phyloP scores from a whole-genome alignment of 75 land plant species.

The Sequoia sempervirens region DNA sequence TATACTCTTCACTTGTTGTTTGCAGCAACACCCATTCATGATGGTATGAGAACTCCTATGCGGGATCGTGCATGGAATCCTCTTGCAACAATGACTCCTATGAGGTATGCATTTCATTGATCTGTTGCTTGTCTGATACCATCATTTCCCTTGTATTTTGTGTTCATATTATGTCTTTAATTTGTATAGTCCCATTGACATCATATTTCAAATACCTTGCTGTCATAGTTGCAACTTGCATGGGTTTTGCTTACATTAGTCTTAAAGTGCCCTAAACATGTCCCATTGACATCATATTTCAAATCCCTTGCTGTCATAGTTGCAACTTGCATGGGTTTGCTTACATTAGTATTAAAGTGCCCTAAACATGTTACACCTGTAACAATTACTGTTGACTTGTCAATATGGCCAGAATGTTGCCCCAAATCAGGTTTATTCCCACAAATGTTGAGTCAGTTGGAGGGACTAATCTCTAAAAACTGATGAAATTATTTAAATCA shows the following conservation, averaged over 20 bases:
- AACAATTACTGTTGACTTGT: background rate
- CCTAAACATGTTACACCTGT: background rate
- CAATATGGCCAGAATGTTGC: background rate
- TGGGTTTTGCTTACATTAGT: no score
- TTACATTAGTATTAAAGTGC: background rate
- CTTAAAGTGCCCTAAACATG: no score
- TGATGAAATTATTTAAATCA: background rate
- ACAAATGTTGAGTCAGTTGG: background rate
- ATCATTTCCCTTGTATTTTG: background rate
- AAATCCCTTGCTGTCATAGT: background rate
- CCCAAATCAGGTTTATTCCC: background rate
- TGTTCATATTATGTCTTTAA: background rate
- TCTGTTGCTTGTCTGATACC: background rate
- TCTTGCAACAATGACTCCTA: conserved; percentile 83
- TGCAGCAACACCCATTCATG: conserved; percentile 92
- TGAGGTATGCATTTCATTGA: conserved; percentile 38
- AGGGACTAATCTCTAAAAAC: background rate
- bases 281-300: background rate
- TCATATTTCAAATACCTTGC: background rate
- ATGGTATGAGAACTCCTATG: conserved; percentile 99
- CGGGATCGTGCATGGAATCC: conserved; percentile 99
- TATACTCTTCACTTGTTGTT: background rate
- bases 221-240: conserved; percentile 4
- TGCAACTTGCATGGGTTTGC: background rate
- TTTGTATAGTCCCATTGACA: background rate